Base-by-base conservation (phyloP, 1,284 basidiomycete species). In the Xerocomus nothofagi region DNA sequence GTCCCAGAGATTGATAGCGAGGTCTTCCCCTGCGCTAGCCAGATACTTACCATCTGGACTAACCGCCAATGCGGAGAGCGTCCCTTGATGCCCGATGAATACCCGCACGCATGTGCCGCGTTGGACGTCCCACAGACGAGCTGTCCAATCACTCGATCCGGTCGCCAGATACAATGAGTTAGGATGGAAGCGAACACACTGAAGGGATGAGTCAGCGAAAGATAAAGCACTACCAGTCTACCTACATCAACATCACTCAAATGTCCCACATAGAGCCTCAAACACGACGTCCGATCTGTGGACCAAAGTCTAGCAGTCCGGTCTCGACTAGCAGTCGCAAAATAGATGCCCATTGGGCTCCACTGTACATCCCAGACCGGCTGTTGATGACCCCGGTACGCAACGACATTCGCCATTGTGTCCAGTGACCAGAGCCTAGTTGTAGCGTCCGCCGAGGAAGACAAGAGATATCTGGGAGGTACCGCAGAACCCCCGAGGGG, bases 331-430 rank as follows among this genome's bases (percentile, higher is more conserved):
- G 84, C 94, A 11, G 93, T 96, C 1, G 96, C 96, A 70, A 99
- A 99, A 72, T 99, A 98, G n/a, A 96, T 86, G 6, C 97, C 96
- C 73, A 93, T 83, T 7, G 96, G 95, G 57, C 91, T 94, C 97
- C 97, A 99, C 67, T 98, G 88, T 9, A 97, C 93, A 60, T 98
- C 95, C 97, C 97, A 99, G 1, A 99, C 87, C 0, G 97, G 95
- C 67, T 97, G 95, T 66, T 96, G 88, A 65, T 99, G 97, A 0
- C 97, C 97, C 18, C 94, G 82, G 68, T 96, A 99, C 6, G 89
- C 93, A 5, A 95, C 94, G 8, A 99, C 74, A 58, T 97, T 97
- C 20, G 89, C 83, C 77, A 93, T 88, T 1, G 96, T 98, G 61
- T 99, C 94, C 68, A 98, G 75, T 11, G 93, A 96, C 97, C 97